Base-by-base conservation (phyloP, 2,329 filamentous ascomycete species). In the Monosporascus cannonballus region DNA sequence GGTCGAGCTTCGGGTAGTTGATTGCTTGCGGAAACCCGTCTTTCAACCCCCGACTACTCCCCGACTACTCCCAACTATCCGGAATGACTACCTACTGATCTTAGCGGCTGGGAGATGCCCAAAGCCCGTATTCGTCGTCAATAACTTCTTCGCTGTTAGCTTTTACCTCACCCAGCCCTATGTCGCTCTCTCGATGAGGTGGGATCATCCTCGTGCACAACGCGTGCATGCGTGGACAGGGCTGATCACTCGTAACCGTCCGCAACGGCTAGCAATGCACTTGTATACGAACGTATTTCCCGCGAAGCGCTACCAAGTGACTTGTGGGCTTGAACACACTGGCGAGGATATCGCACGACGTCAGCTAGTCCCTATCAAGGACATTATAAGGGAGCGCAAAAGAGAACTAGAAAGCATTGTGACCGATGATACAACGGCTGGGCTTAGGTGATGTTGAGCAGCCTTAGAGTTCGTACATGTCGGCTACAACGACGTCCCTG, bases 181-280 rank as follows among this genome's bases (percentile, higher is more conserved):
- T 61, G 80, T 79, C 42, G 79, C 79, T 49, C 68, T 82, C 50
- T 77, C 77, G 36, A 83, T 79, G 1, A 78, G 78, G 11, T 85
- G 82, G 63, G 61, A 55, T 55, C 53, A 52, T 50, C 59, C 58
- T 53, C 38, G 52, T 52, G 57, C 52, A 55, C 56, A 56, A 50
- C 48, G 51, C 25, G 50, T 38, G 52, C 52, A 22, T 47, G 49
- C 36, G 42, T 54, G 48, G 54, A 57, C 54, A 44, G 52, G 56
- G 56, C 59, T 64, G 54, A 63, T 57, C n/a, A 37, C 27, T 41
- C 38, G 53, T 59, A 71, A 67, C 73, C 86, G 20, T 84, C 86
- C 56, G 82, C 82, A 17, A 85, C 82, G n/a, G 78, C 83, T 25
- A 81, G 83, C 45, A 83, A 86, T 69, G 82, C 82, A 5, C 83